phyloP scores from a whole-genome alignment of 257 asterid genomes.

The Paraleonurus japonicus region DNA sequence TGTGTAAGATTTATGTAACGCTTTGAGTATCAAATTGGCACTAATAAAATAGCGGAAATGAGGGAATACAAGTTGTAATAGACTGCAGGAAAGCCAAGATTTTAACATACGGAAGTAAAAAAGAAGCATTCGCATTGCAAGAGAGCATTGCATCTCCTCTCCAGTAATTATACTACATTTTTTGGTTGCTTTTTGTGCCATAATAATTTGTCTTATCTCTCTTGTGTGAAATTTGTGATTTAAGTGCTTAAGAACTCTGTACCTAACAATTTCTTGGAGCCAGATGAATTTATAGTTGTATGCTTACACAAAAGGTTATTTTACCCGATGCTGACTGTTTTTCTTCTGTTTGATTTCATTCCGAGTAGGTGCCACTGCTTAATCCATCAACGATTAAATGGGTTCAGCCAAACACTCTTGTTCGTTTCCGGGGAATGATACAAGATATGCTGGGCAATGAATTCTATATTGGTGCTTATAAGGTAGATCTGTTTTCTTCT shows the following conservation, averaged over 20 bases:
- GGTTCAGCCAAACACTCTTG: constrained; percentile 73
- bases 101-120: not conserved
- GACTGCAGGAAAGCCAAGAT: not conserved
- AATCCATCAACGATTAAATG: constrained; percentile 53
- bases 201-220: not conserved
- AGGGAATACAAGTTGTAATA: not conserved
- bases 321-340: not conserved
- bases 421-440: constrained; percentile 87
- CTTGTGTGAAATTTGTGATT: not conserved
- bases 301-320: not conserved
- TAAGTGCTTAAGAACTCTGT: not conserved
- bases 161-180: not conserved
- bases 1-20: not conserved
- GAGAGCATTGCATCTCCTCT: not conserved
- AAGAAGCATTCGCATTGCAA: not conserved
- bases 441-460: constrained; percentile 92
- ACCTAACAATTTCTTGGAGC: not conserved
- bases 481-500: constrained; percentile 45
- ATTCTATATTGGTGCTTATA: constrained; percentile 78
- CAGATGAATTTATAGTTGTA: not conserved
- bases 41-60: not conserved
- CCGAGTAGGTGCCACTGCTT: constrained; percentile 69
- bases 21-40: not conserved
- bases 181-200: not conserved
- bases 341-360: constrained; percentile 16